Conservation (phyloP, 345 rosid genomes). For the Pistacia vera region DNA sequence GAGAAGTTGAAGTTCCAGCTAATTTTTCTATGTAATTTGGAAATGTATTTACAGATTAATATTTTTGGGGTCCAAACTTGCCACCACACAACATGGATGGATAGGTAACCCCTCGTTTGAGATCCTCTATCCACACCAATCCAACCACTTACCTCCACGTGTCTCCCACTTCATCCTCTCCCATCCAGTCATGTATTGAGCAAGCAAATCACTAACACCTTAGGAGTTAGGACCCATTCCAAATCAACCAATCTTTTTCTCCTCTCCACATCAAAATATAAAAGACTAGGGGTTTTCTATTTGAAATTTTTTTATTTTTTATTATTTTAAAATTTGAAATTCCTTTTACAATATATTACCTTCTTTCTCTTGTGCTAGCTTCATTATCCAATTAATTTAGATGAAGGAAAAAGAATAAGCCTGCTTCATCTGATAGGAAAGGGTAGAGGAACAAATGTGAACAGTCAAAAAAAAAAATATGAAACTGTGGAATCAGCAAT, state of each 20-base stretch:
- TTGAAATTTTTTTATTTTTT: too few relatives aligned
- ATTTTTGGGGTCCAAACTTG: slow-evolving; percentile 9
- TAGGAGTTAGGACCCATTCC: not conserved
- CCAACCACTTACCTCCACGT: slow-evolving; percentile 73
- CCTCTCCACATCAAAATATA: too few relatives aligned
- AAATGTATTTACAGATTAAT: slow-evolving; percentile 6
- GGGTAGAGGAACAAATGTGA: too few relatives aligned
- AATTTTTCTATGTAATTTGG: slow-evolving; percentile 18
- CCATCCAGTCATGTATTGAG: not conserved
- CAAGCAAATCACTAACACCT: not conserved
- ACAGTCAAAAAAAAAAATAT: too few relatives aligned
- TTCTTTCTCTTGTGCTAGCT: too few relatives aligned
- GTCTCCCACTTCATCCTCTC: slow-evolving; percentile 40
- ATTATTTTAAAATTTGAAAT: too few relatives aligned
- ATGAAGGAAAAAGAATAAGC: too few relatives aligned
- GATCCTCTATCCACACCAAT: slow-evolving; percentile 53
- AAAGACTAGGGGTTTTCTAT: too few relatives aligned
- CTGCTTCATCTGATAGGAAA: too few relatives aligned
- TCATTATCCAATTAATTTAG: too few relatives aligned
- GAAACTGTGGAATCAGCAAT: not conserved
- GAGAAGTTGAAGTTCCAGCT: not conserved
- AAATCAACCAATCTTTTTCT: too few relatives aligned
- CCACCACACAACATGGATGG: slow-evolving; percentile 21
- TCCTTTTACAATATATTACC: too few relatives aligned
- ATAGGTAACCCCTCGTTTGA: slow-evolving; percentile 34